These are phyloP conservation scores for Conoideocrella luteorostrata DNA, from an alignment of 2,329 filamentous ascomycete species.

Conservation along the genomic window DNA sequence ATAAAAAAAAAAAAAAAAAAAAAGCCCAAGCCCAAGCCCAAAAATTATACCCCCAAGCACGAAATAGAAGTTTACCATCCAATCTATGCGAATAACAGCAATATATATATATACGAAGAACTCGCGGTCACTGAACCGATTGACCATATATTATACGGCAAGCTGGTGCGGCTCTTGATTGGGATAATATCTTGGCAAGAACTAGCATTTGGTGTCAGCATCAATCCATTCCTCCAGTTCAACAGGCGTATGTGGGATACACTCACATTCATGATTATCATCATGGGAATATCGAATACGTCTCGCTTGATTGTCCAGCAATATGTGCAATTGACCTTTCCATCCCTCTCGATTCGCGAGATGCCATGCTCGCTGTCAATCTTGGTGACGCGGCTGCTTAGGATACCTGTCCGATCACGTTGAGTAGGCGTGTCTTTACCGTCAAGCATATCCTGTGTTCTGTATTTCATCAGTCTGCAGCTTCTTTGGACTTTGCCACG, in stretches of 20 bases:
- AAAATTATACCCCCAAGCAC: not conserved
- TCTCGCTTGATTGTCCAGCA: constrained; percentile 97
- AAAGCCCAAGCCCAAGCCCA: not conserved
- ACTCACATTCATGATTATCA: constrained; percentile 97
- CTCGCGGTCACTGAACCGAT: no score
- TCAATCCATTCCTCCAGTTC: not conserved
- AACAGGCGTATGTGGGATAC: no score
- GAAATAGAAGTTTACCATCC: no score
- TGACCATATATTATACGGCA: constrained; percentile 40
- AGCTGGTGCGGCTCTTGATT: constrained; percentile 51
- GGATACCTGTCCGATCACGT: constrained; percentile 40
- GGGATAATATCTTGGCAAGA: constrained; percentile 53
- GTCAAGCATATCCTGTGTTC: constrained; percentile 57
- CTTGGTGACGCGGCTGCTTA: constrained; percentile 53
- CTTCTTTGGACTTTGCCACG: constrained; percentile 76
- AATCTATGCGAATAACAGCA: no score
- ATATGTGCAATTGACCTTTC: constrained; percentile 90
- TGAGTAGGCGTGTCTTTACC: constrained; percentile 35
- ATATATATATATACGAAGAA: not conserved
- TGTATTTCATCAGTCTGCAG: constrained; percentile 86
- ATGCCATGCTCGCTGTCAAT: constrained; percentile 73
- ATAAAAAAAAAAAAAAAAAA: no score
- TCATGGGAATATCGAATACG: constrained; percentile 96
- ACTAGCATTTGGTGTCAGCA: constrained; percentile 32
- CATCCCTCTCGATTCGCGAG: constrained; percentile 74